Base-by-base conservation (phyloP, 352 stramenopile species). In the Phytophthora europaea region DNA sequence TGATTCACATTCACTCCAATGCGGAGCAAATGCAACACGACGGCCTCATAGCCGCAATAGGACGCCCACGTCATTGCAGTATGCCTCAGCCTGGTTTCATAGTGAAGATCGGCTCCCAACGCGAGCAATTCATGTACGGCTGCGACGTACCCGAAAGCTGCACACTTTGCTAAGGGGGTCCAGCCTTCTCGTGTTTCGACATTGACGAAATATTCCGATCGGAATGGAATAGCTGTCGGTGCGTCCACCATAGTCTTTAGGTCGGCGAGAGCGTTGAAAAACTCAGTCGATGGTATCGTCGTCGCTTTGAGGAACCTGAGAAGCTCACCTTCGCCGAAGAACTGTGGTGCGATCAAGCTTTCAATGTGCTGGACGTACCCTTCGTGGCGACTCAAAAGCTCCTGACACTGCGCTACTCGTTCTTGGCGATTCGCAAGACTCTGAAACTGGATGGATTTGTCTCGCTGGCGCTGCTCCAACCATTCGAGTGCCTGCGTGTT, bases 41-140 rank as follows among this genome's bases (percentile, higher is more conserved):
- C 79, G 2, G 73, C 65, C 53, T 94, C 88, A 52, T 95, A 87
- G 4, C 88, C 88, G 51, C 85, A 94, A 62, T 88, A 93, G 18
- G 79, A 83, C 18, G 88, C 88, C 88, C 88, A 94, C 8, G 87
- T 94, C 72, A 94, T 78, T 6, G 88, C 77, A 22, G 87, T 93
- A 58, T 95, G 88, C 18, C 79, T 69, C 20, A 93, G 78, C 6
- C 81, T 77, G 1, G 78, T 85, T 67, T 95, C 87, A 20, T 88
- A 66, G 6, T 85, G 63, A 36, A 88, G 38, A 16, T 82, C 59
- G 0, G 79, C 84, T 7, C 84, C 87, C 26, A 90, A 55, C 3
- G 69, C 52, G 1, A 94, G 23, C n/a, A 94, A 70, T 57, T 82
- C 50, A 40, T 85, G 67, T 0, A 88, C 54, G 0, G 59, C 81